Base-by-base conservation (phyloP, 2,329 filamentous ascomycete species). In the Trichoderma pleuroti region DNA sequence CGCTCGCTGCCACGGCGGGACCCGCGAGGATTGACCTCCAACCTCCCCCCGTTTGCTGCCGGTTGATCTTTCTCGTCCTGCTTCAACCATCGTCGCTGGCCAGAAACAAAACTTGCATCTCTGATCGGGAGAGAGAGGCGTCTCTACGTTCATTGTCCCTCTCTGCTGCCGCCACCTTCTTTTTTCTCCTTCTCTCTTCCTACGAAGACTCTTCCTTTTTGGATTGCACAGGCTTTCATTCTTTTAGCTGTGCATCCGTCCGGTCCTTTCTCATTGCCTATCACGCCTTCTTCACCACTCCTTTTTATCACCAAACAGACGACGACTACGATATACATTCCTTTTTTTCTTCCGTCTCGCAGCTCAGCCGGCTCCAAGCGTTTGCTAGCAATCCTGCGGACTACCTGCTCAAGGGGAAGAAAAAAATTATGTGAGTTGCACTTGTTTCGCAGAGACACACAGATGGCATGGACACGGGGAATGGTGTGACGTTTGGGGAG, bases 231-330 rank as follows among this genome's bases (percentile, higher is more conserved):
- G 63, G 76, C 75, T 77, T 77, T 74, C 77, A 76, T 77, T 77
- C 77, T 76, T 78, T 78, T 72, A 75, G 75, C 76, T 73, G 77
- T 75, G 75, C 78, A 77, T 81, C 79, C 80, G 81, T 81, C 82
- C 82, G 68, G 28, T 72, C 71, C 62, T 72, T 72, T 65, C 52
- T 67, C 69, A 65, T 72, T 70, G 66, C 59, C 61, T 73, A 36
- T 60, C 11, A 30, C 64, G 70, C 61, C 36, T 68, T 72, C 62
- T 59, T 57, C 52, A 62, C 66, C 66, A 68, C 49, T 68, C 56
- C 70, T 68, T 66, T 71, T 49, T 49, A 36, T 59, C 28, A 24
- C 30, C 26, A 16, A 59, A 52, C 34, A 32, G 14, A 70, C 60
- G 46, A 64, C 61, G 68, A 65, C 62, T 2, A 66, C 52, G 46